Base-by-base conservation (phyloP, 768 basidiomycete genomes). In the Heimioporus sp. region DNA sequence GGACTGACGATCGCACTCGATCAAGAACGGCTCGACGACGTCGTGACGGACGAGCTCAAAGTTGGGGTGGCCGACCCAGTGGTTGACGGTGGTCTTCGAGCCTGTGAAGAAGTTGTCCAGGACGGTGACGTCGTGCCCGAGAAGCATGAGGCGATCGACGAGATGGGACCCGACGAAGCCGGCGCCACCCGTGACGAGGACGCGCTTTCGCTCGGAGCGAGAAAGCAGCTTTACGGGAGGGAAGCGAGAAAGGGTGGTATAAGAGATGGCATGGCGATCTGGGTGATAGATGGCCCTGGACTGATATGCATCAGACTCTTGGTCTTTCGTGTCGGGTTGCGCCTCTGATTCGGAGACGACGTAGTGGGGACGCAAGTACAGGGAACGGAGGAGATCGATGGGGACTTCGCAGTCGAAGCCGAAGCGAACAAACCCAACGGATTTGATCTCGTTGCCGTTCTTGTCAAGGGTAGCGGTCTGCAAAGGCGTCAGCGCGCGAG, bases 101-200 rank as follows among this genome's bases (percentile, higher is more conserved):
- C 97, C 97, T 21, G 95, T 98, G 77, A 99, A 99, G 70, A 99
- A 99, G 75, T 98, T 98, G 77, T 98, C 96, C 51, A 97, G 73
- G 57, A 98, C 96, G 50, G 92, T 94, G 61, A 96, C 93, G 69
- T 98, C 94, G 66, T 99, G 97, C 15, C 97, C 97, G 46, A 98
- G 83, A 56, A 98, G 81, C 93, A 99, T 95, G 56, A 98, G 83
- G 44, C 97, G 83, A 75, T 99, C 97, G 48, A 99, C 91, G 43
- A 99, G 85, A 73, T 99, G 97, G 31, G 93, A 96, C 15, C 97
- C 97, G 53, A 99, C 96, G 70, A 99, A 99, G n/a, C 97, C 97
- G 35, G 96, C 97, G 38, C 97, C 96, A 52, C 96, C 96, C 19
- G 96, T 98, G 60, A 98, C 88, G 37, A 99, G 82, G 61, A 98